Evolutionary conservation across 495 filamentous ascomycete species (phyloP).

Genomic region (Tuber brumale): DNA sequence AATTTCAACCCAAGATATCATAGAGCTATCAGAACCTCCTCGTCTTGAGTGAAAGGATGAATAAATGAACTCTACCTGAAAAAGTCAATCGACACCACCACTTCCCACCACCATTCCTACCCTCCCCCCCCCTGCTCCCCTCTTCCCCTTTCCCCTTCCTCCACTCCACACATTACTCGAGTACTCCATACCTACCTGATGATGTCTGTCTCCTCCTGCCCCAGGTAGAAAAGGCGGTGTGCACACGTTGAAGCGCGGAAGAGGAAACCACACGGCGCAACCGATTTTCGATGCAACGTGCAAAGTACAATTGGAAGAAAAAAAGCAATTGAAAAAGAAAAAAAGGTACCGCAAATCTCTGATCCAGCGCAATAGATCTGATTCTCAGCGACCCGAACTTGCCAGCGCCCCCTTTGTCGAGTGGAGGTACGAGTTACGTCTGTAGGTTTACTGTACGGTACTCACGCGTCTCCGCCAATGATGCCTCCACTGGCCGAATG

Average conservation of each 20-base stretch:
- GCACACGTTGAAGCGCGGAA: neutral
- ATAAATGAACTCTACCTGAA: neutral
- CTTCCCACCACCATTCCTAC: neutral
- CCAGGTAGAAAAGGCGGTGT: neutral
- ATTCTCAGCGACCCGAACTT: slow-evolving; percentile 1
- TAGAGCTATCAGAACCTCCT: neutral
- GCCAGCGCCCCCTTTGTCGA: neutral
- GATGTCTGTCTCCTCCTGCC: neutral
- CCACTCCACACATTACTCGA: neutral
- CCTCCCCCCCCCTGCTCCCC: too few species aligned
- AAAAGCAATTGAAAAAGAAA: neutral
- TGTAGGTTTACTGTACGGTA: neutral
- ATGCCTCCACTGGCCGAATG: neutral
- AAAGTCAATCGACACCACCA: neutral
- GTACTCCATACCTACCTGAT: slow-evolving; percentile 5
- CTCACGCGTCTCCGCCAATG: neutral
- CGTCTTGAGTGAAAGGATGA: neutral
- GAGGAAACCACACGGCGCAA: neutral
- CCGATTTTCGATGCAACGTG: slow-evolving; percentile 1
- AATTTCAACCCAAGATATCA: neutral
- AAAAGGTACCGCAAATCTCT: slow-evolving; percentile 3
- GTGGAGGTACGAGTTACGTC: neutral
- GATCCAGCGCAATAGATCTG: slow-evolving; percentile 5
- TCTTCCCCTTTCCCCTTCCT: neutral
- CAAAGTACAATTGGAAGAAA: neutral